Evolutionary conservation across 176 grass and related monocot genomes (phyloP), one percentile per base, ranked within the genome.

Genomic region (Phyllostachys edulis): DNA sequence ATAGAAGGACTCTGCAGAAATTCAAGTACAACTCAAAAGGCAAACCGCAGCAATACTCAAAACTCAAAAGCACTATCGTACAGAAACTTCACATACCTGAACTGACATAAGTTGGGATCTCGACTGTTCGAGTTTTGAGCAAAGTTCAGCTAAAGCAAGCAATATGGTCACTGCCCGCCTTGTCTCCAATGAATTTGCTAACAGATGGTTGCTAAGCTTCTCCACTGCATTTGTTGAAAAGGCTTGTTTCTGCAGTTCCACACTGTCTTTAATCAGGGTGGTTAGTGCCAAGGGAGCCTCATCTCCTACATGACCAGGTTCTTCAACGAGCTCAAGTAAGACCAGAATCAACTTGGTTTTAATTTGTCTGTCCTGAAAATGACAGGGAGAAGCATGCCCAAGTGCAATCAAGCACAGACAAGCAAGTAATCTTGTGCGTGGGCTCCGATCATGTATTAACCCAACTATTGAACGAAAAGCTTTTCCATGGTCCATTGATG

Each of bases 241-340:
- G 11, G 93, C 93, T 85, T 94, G 88, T 79, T 89, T 99, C 76
- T 99, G 96, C 81, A 99, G 76, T 54, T 99, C 96, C 69, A 92
- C 87, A 73, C 88, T 92, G 72, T 94, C 96, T 82, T 85, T 89
- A 79, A 96, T 94, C 32, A 99, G 83, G 71, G 62, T 85, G 32
- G 86, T 99, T 89, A 99, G 90, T 82, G 92, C 93, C 73, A 91
- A 89, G 34, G 96, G 93, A 73, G 93, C 96, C 84, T 99, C 96
- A 77, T 96, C 91, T 81, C 96, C 96, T 61, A 96, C 89, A 49
- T 77, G 77, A 78, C 90, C 91, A 71, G 80, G 85, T 85, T 99
- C 93, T 91, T 99, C 91, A 61, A 92, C 79, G 36, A 99, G 96
- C 88, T 96, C 96, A 82, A 96, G 82, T 89, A 99, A 85, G 56